phyloP scores from a whole-genome alignment of 495 filamentous ascomycete species.

The Aspergillus ellipticus region DNA sequence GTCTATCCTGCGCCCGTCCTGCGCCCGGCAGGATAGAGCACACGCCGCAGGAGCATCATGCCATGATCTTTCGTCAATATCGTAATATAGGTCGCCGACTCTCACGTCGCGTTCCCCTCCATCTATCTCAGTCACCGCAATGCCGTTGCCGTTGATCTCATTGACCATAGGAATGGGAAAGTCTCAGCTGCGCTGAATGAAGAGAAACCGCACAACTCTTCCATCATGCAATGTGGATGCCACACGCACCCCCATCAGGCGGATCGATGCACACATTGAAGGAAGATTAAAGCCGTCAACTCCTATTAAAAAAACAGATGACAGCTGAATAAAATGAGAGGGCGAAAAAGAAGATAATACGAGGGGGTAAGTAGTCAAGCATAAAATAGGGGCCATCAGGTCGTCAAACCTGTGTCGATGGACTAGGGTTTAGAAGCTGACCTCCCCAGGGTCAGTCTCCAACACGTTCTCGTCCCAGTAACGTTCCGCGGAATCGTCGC shows the following conservation, averaged over 20 bases:
- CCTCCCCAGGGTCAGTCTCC: constrained; percentile 44
- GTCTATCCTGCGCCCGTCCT: constrained; percentile 33
- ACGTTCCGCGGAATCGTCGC: constrained; percentile 29
- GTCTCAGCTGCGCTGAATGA: constrained; percentile 7
- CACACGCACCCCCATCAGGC: constrained; percentile 7
- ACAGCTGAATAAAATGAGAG: neutral
- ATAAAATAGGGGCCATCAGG: neutral
- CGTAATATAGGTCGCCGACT: constrained; percentile 12
- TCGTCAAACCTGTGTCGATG: neutral
- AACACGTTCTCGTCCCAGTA: constrained; percentile 44
- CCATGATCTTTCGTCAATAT: constrained; percentile 21
- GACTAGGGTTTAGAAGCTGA: constrained; percentile 37
- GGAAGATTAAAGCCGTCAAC: constrained; percentile 18
- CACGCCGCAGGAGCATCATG: constrained; percentile 9
- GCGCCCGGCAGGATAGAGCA: constrained; percentile 15
- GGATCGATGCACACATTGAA: constrained; percentile 13
- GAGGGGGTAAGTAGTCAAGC: no score
- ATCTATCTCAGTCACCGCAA: constrained; percentile 10
- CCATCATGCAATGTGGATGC: constrained; percentile 21
- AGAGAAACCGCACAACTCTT: constrained; percentile 12
- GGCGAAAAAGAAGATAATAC: constrained; percentile 5
- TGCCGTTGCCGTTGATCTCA: constrained; percentile 16
- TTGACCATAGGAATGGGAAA: constrained; percentile 10
- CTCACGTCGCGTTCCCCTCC: constrained; percentile 2
- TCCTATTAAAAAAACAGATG: constrained; percentile 6